Base-by-base conservation (phyloP, 2,329 filamentous ascomycete species). In the Epichloe hybrida region DNA sequence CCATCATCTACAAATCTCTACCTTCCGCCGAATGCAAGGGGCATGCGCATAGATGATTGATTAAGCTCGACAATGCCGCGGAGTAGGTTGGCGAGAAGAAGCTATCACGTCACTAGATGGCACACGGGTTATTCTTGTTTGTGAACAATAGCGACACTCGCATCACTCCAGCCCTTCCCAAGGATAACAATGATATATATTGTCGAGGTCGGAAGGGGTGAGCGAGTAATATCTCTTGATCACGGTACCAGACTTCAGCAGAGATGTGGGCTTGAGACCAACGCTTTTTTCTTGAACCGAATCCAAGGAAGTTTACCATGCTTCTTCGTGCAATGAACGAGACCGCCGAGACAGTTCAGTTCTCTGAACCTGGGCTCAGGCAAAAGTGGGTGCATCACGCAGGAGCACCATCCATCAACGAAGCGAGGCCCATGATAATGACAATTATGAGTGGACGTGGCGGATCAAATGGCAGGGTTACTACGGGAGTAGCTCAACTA, bases 21-120 rank as follows among this genome's bases (percentile, higher is more conserved):
- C 44, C 67, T 89, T 48, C 84, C 85, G 17, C 85, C 85, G 2
- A 84, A 84, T 59, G 74, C 85, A 0, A 75, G 84, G 15, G 72
- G 75, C 23, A 83, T 89, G 67, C 80, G 68, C 51, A 82, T 90
- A 38, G 67, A 69, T 17, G 17, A 17, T 17, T 3, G 79, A 17
- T 17, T 3, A 79, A 61, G 69, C 69, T 27, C 62, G 64, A 4
- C 71, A 76, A 38, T 87, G 82, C 55, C 69, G 67, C 27, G 80
- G 79, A 0, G 70, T 89, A n/a, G 53, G 61, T 39, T 91, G 86
- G 86, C 65, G 71, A n/a, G 80, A 87, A 58, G 72, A 79, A 57
- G 73, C 72, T 38, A 79, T 80, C 38, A 67, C 68, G 46, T 76
- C 82, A 1, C 58, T 74, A 8, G 86, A 27, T 27, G 27, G 27